phyloP scores from a whole-genome alignment of 495 filamentous ascomycete species.

The Chaetomidium leptoderma region DNA sequence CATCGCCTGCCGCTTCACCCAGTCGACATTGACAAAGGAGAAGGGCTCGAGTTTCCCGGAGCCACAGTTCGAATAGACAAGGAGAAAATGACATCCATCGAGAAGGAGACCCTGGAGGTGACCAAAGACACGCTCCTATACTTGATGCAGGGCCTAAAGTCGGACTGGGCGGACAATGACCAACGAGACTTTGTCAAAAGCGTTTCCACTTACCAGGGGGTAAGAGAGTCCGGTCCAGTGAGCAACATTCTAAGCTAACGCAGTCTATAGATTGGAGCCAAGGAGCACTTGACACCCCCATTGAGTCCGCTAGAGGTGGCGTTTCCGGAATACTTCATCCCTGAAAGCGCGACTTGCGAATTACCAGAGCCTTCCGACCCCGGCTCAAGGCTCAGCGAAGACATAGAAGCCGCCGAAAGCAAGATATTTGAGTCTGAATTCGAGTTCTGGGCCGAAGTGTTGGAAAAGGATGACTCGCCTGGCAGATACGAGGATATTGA shows the following conservation, averaged over 20 bases:
- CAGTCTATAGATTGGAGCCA: slow-evolving; percentile 26
- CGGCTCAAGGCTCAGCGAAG: slow-evolving; percentile 42
- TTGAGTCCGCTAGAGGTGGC: slow-evolving; percentile 48
- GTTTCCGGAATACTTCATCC: slow-evolving; percentile 38
- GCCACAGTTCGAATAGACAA: neutral
- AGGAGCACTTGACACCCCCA: slow-evolving; percentile 53
- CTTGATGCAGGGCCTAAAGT: slow-evolving; percentile 31
- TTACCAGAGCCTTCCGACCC: slow-evolving; percentile 53
- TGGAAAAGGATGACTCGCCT: slow-evolving; percentile 8
- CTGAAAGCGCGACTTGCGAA: slow-evolving; percentile 44
- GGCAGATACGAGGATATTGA: slow-evolving; percentile 25
- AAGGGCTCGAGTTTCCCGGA: slow-evolving; percentile 35
- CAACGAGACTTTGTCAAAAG: slow-evolving; percentile 31
- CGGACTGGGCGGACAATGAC: slow-evolving; percentile 37
- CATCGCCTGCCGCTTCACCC: slow-evolving; percentile 46
- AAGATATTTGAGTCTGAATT: slow-evolving; percentile 21
- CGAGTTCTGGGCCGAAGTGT: slow-evolving; percentile 20
- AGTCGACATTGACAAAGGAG: slow-evolving; percentile 45
- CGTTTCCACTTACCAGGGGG: slow-evolving; percentile 32
- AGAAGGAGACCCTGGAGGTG: slow-evolving; percentile 23
- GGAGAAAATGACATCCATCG: neutral
- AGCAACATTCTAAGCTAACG: slow-evolving; percentile 4
- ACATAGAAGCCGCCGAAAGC: slow-evolving; percentile 46
- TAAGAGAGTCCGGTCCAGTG: slow-evolving; percentile 20
- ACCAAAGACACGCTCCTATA: slow-evolving; percentile 18